Evolutionary conservation across 805 yeast genomes (phyloP), one percentile per base, ranked within the genome.

Genomic region (Candida lessepsii): DNA sequence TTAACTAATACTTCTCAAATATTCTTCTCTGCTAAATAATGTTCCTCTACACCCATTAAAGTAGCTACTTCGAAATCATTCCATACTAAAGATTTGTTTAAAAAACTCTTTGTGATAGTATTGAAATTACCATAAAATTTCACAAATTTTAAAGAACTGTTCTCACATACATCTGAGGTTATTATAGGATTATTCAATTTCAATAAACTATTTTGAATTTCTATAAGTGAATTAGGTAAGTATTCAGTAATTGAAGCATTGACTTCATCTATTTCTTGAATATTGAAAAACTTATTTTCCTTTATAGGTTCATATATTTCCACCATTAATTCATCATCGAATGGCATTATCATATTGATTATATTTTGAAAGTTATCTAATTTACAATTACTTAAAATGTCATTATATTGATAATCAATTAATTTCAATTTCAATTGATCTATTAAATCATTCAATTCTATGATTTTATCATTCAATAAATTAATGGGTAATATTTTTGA

Each of bases 271-370:
- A 83, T 60, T 6, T 66, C 60, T 27, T 71, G 72, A 18, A 62
- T 50, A 18, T 67, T 67, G 58, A 79, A 80, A 9, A 78, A 52
- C 48, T 76, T 74, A 54, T 83, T 83, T 48, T 83, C 89, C 2
- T 62, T 60, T 13, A 83, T 71, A 1, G 90, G 83, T 42, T 78
- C 66, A 56, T 85, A 86, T 53, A 83, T 70, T 16, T 78, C 72
- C 21, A 76, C 78, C 39, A 83, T 81, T 45, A 76, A 76, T 4
- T 39, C 42, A 7, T 39, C 38, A 19, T 80, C 78, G 14, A 82
- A 58, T 10, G 85, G 83, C 57, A 77, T 80, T n/a, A 85, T 81
- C 83, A 84, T 80, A 51, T 81, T 81, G 42, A 83, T 67, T 36
- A 84, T 58, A 53, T 82, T 84, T 54, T 71, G 78, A 49, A 75